Base-by-base conservation (phyloP, 768 basidiomycete genomes). In the Guyanaporus albipodus region DNA sequence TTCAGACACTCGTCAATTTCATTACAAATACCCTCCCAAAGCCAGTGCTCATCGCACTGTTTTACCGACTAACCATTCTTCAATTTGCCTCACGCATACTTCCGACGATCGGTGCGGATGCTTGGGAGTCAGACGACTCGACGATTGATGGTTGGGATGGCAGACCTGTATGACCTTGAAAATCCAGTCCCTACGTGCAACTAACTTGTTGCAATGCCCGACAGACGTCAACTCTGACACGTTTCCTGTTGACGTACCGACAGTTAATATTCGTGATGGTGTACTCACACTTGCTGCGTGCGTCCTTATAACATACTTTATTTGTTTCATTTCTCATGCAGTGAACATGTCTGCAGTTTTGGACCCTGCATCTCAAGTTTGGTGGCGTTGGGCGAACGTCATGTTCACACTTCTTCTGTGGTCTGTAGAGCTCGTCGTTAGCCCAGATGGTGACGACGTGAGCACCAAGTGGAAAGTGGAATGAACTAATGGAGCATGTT, bases 371-470 rank as follows among this genome's bases (percentile, higher is more conserved):
- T 88, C 87, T n/a, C 90, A 91, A 60, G 80, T 91, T 39, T 92
- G 90, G 90, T 91, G 90, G 86, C 78, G 90, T 51, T 91, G 90
- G 89, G 83, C 85, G 73, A 88, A 89, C 60, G 83, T 92, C 27
- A 88, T 91, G 70, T 85, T 91, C 66, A 91, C 87, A 4, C 74
- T 92, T 23, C 72, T 83, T 21, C 76, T 91, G 33, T 92, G 91
- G 90, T 80, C 85, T 10, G 71, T 91, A 19, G 90, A 91, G 66
- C 74, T 91, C 38, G 64, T 87, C 24, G 87, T 92, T 45, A 82
- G 83, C 68, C 77, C 77, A n/a, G 87, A 82, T 38, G 85, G 87
- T 40, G 87, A 87, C 55, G 77, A 75, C 33, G 67, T 64, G 45
- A 73, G 78, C 48, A 81, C 83, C 57, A 76, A 82, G 60, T 90